Evolutionary conservation across 73 alveolate genomes (phyloP), one percentile per base, ranked within the genome.

Genomic region (Paramecium tetraurelia): DNA sequence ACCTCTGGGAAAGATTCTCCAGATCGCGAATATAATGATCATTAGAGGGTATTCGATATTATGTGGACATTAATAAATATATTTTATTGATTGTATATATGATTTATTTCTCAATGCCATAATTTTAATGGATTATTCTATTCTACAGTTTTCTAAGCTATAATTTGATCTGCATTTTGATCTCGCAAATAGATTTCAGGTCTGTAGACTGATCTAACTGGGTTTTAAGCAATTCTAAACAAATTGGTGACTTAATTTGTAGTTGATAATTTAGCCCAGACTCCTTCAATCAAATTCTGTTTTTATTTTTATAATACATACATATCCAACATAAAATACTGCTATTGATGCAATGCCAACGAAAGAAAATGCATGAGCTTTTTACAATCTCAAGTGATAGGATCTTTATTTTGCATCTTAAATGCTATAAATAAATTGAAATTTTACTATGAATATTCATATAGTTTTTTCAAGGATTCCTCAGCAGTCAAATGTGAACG

Each of bases 291-390:
- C 20, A 63, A 33, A 63, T 63, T 63, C 84, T 63, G 11, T 63
- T 12, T 27, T 22, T 31, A 31, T 63, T 14, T 22, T 31, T 16
- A 53, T 53, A 16, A 53, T 53, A 48, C 77, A 24, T 63, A 63
- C 84, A 63, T 63, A 63, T 63, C 84, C 84, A 63, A 63, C 84
- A 63, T 63, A 63, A 33, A 63, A 63, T 63, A 33, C 84, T 11
- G 50, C 84, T 33, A 63, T 31, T 12, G 84, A 27, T 63, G 84
- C 84, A 27, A 63, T 14, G 5, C 50, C 2, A 33, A 50, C 84
- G 24, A 63, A 63, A 31, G 46, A 11, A 63, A 63, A 63, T 63
- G 46, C 41, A 63, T 63, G 44, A 31, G 84, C 21, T 63, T 50
- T 63, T 63, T 63, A 63, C 27, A 31, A 33, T 63, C 84, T 63